phyloP scores from a whole-genome alignment of 148 eudicot species.

The Silene conica region DNA sequence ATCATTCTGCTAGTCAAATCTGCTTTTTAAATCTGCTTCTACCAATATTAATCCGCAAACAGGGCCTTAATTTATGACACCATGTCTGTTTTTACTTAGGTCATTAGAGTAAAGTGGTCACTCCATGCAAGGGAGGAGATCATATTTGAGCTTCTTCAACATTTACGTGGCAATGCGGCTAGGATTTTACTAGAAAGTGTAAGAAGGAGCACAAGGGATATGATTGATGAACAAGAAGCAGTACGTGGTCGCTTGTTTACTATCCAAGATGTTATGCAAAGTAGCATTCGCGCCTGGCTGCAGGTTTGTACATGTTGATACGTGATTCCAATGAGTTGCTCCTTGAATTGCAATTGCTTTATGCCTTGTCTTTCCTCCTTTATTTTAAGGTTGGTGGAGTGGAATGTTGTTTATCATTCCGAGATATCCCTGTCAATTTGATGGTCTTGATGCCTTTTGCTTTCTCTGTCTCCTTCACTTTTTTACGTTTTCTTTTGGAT shows the following conservation, averaged over 20 bases:
- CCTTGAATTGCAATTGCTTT: background rate
- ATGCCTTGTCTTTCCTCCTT: background rate
- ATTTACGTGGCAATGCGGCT: constrained; percentile 59
- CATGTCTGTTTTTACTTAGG: constrained; percentile 34
- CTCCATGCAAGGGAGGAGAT: constrained; percentile 98
- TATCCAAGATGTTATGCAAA: constrained; percentile 96
- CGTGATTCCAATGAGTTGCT: background rate
- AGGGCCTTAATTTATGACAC: constrained; percentile 2
- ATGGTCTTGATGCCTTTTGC: too few species aligned
- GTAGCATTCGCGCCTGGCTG: constrained; percentile 86
- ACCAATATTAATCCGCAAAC: too few species aligned
- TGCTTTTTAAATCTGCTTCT: too few species aligned
- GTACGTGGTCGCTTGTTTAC: constrained; percentile 94
- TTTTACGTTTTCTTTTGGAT: too few species aligned
- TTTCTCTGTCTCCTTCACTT: too few species aligned
- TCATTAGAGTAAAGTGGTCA: constrained; percentile 95
- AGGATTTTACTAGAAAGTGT: constrained; percentile 57
- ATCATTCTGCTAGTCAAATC: too few species aligned
- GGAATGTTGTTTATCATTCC: background rate
- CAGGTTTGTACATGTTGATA: constrained; percentile 52
- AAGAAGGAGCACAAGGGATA: constrained; percentile 70
- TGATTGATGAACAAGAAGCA: constrained; percentile 96
- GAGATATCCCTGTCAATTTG: background rate
- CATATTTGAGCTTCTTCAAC: constrained; percentile 90
- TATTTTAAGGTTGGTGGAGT: background rate